Percentiles rank a stretch among this genome's conserved stretches.
These are phyloP conservation scores for Usnea hakonensis DNA, from an alignment of 495 filamentous ascomycete genomes.

Conservation along the genomic window DNA sequence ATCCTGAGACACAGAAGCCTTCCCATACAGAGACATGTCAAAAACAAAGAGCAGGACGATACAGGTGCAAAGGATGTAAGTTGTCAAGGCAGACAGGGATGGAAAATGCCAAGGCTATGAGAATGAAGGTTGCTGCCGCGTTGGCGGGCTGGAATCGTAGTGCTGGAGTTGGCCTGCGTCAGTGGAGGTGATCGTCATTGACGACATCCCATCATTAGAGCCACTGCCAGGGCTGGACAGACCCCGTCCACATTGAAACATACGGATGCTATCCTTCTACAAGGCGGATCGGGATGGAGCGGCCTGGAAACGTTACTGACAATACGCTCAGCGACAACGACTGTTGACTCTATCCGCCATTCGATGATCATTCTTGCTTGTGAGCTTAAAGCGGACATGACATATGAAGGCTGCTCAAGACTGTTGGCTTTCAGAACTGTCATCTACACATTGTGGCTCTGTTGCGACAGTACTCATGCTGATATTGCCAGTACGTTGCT, in stretches of 20 bases:
- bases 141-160: not conserved
- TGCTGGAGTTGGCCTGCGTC: not conserved
- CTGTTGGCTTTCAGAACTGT: not conserved
- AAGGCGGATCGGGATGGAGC: not conserved
- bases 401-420: not conserved
- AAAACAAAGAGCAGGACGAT: not conserved
- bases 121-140: not conserved
- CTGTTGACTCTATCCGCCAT: not conserved
- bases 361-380: not conserved
- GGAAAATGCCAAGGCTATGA: not conserved
- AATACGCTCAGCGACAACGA: not conserved
- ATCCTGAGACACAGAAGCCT: not conserved
- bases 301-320: not conserved
- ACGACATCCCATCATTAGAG: not conserved
- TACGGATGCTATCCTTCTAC: not conserved
- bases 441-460: not conserved
- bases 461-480: not conserved
- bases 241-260: not conserved
- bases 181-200: not conserved
- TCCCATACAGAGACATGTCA: not conserved
- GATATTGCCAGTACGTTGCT: not conserved
- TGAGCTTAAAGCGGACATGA: too few relatives aligned
- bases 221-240: not conserved
- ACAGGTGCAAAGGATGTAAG: not conserved
- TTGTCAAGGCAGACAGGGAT: not conserved